Evolutionary conservation across 148 eudicot species (phyloP).

Genomic region (Gaultheria prostrata): DNA sequence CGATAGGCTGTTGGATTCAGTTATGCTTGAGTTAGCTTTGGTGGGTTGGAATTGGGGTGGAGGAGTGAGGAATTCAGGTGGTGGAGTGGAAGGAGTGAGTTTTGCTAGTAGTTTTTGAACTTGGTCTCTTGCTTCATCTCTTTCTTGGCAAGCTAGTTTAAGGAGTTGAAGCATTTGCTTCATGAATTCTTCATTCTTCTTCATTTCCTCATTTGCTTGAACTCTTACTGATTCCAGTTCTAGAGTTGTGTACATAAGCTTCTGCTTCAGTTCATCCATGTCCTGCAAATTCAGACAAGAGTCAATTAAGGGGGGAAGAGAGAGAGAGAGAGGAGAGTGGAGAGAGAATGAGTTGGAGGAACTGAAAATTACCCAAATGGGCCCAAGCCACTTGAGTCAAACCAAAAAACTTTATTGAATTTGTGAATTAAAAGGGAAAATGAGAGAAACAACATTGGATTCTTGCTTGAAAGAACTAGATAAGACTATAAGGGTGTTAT

Average conservation of each 20-base stretch:
- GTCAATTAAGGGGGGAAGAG: not conserved
- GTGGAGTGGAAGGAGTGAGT: conserved; percentile 13
- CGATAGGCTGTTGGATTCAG: conserved; percentile 36
- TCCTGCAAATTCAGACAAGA: conserved; percentile 33
- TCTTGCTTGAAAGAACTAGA: not conserved
- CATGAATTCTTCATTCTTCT: conserved; percentile 33
- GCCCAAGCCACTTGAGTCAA: not conserved
- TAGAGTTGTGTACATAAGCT: conserved; percentile 45
- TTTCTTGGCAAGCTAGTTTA: conserved; percentile 43
- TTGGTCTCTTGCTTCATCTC: conserved; percentile 68
- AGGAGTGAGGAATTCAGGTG: conserved; percentile 10
- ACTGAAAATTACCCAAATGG: not conserved
- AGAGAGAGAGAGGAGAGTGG: not conserved
- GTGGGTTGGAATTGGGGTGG: conserved; percentile 21
- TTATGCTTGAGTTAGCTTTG: conserved; percentile 34
- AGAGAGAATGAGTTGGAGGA: not conserved
- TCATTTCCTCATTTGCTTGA: conserved; percentile 41
- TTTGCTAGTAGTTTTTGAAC: conserved; percentile 44
- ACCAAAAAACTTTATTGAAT: not conserved
- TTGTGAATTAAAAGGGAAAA: not conserved
- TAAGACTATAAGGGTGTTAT: not conserved
- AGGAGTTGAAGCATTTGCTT: conserved; percentile 39
- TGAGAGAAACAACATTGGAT: not conserved
- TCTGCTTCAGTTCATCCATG: conserved; percentile 54
- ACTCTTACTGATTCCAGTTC: conserved; percentile 45